phyloP scores from a whole-genome alignment of 2,329 filamentous ascomycete species.

The Cladosporium cucumerinum region DNA sequence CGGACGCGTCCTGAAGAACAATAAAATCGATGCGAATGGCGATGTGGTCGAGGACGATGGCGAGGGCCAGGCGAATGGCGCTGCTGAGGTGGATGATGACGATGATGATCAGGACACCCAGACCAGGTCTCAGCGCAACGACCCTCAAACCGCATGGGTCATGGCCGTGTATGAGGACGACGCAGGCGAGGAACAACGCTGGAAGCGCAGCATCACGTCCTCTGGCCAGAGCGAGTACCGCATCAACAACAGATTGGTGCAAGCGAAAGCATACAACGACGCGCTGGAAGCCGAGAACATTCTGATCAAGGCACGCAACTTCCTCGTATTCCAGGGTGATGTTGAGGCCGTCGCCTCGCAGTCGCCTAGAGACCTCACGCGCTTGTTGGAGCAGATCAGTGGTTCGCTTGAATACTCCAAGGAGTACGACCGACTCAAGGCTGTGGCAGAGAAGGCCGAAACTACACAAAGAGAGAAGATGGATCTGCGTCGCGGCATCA shows the following conservation, averaged over 20 bases:
- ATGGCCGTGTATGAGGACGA: conserved; percentile 99
- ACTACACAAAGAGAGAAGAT: conserved; percentile 88
- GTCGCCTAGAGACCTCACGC: conserved; percentile 87
- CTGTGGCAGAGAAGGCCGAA: conserved; percentile 77
- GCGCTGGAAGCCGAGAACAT: conserved; percentile 92
- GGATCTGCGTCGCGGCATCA: conserved; percentile 85
- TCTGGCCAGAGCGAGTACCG: conserved; percentile 90
- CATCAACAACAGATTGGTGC: conserved; percentile 89
- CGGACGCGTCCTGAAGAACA: conserved; percentile 85
- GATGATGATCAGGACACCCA: conserved; percentile 53
- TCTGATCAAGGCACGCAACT: conserved; percentile 95
- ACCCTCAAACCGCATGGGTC: conserved; percentile 95
- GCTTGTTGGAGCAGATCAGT: conserved; percentile 94
- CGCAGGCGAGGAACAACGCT: conserved; percentile 87
- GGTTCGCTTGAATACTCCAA: conserved; percentile 91
- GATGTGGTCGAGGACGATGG: conserved; percentile 55
- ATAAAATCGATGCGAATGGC: conserved; percentile 87
- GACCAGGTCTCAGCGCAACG: conserved; percentile 63
- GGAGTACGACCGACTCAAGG: conserved; percentile 88
- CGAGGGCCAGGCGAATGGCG: conserved; percentile 40
- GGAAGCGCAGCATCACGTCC: conserved; percentile 92
- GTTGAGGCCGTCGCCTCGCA: conserved; percentile 96
- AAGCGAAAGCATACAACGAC: conserved; percentile 88
- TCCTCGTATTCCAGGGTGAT: conserved; percentile 96
- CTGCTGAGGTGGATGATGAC: conserved; percentile 50